Conservation (phyloP, 1,139 yeast genomes). For the Lodderomyces jiufengensis region DNA sequence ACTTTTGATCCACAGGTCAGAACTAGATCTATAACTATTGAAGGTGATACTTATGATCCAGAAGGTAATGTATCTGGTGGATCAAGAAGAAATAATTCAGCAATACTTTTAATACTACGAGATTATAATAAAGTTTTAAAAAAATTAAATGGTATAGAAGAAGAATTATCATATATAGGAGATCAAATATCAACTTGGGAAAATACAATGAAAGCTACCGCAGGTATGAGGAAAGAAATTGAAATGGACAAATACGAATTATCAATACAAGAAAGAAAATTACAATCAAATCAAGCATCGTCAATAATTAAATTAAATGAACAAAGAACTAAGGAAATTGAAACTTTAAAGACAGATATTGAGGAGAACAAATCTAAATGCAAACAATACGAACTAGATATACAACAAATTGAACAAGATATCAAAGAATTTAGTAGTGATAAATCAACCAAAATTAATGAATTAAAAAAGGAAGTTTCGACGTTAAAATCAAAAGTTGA, state of each 20-base stretch:
- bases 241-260: conserved; percentile 69
- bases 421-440: conserved; percentile 77
- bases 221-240: conserved; percentile 59
- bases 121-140: conserved; percentile 53
- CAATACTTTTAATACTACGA: conserved; percentile 65
- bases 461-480: conserved; percentile 56
- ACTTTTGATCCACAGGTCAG: conserved; percentile 83
- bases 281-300: conserved; percentile 60
- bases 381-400: conserved; percentile 34
- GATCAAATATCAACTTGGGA: conserved; percentile 44
- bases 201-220: conserved; percentile 48
- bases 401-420: conserved; percentile 65
- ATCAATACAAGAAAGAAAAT: conserved; percentile 54
- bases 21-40: conserved; percentile 83
- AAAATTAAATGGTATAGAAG: conserved; percentile 35
- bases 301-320: conserved; percentile 50
- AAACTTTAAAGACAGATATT: conserved; percentile 38
- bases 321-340: conserved; percentile 48
- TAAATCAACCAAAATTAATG: conserved; percentile 74
- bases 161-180: conserved; percentile 40
- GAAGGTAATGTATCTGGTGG: conserved; percentile 97
- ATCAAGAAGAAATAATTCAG: conserved; percentile 59
- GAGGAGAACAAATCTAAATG: conserved; percentile 27
- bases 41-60: conserved; percentile 95
- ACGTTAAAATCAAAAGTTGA: conserved; percentile 34